Evolutionary conservation across 768 basidiomycete genomes (phyloP), one percentile per base, ranked within the genome.

Genomic region (Boletus reticulatus): DNA sequence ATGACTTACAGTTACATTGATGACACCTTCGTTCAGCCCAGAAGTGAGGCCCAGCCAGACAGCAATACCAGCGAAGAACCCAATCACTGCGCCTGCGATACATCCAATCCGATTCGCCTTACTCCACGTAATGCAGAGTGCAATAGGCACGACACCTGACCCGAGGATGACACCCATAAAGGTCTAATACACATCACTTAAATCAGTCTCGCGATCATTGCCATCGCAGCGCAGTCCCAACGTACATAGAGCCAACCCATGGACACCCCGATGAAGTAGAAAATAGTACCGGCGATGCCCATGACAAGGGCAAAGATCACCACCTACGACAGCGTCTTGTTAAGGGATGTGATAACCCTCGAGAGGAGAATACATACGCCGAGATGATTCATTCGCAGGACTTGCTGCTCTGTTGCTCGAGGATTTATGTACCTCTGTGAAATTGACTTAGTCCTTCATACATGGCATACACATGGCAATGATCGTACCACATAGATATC

Each of bases 211-310:
- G 14, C 22, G 22, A 36, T 27, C 27, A 32, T n/a, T 47, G 24
- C 3, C 29, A n/a, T 19, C 34, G 14, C 20, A 12, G 6, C 27
- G 41, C n/a, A n/a, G 22, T 34, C 43, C 8, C 38, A 22, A 78
- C 87, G 48, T 60, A 91, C 88, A 61, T 94, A 94, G 52, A 95
- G 84, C 91, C 92, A 95, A 20, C 93, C 93, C 88, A 95, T 88
- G 24, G 88, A 91, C 27, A 95, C 85, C 8, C 93, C 93, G 59
- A 94, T 92, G 68, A 89, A 94, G 73, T 77, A 92, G 78, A 96
- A 96, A 49, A 92, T 87, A 31, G 89, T 70, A 0, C 92, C 92
- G 0, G 88, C 85, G n/a, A 93, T 62, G 20, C 85, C 92, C 81
- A 92, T 93, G 36, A 89, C 77, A 39, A 93, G 62, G 0, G 88